phyloP scores from a whole-genome alignment of 257 asterid species.

The Asclepias syriaca region DNA sequence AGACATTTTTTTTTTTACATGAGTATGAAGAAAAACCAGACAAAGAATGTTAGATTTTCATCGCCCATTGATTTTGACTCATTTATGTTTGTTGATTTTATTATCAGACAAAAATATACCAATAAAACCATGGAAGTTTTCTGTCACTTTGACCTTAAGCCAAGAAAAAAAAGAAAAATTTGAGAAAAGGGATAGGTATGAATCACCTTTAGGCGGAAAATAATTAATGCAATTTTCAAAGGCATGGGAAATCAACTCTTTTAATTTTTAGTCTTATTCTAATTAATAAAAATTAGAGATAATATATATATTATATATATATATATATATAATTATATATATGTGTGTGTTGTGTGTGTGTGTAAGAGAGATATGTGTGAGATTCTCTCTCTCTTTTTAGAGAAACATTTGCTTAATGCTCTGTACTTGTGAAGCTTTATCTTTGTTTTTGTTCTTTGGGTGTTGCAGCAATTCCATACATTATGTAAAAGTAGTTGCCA shows the following conservation, averaged over 20 bases:
- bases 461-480: constrained; percentile 23
- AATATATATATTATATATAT: too few species aligned
- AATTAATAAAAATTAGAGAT: too few species aligned
- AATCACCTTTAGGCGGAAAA: neutral
- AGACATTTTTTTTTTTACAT: neutral
- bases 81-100: neutral
- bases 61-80: neutral
- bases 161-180: too few species aligned
- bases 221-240: too few species aligned
- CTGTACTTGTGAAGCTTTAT: constrained; percentile 12
- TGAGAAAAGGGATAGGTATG: neutral
- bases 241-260: too few species aligned
- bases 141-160: neutral
- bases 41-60: neutral
- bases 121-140: neutral
- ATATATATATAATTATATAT: too few species aligned
- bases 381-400: neutral
- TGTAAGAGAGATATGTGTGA: neutral
- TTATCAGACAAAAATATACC: neutral
- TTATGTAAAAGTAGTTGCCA: constrained; percentile 1
- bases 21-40: neutral
- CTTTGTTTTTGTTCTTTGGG: constrained; percentile 12
- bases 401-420: constrained; percentile 12
- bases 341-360: too few species aligned
- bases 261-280: too few species aligned